These are phyloP conservation scores for Flammula alnicola DNA, from an alignment of 1,284 basidiomycete species.

Conservation along the genomic window DNA sequence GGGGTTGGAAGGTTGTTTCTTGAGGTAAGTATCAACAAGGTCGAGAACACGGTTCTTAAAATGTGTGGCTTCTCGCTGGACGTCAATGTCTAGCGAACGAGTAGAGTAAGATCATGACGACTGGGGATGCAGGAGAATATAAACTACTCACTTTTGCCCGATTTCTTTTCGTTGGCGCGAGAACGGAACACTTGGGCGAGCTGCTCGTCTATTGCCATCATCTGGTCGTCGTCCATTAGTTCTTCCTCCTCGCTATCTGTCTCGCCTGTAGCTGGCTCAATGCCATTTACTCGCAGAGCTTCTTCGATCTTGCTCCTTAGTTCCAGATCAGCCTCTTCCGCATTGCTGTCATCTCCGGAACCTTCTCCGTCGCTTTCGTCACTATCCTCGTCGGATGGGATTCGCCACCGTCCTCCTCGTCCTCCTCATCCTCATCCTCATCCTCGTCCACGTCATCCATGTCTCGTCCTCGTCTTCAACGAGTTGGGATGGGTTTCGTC, in stretches of 20 bases:
- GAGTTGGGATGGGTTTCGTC: conserved; percentile 65
- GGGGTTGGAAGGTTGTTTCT: conserved; percentile 73
- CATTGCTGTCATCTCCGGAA: conserved; percentile 51
- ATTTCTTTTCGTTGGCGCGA: conserved; percentile 64
- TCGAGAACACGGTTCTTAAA: conserved; percentile 97
- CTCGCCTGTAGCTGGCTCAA: conserved; percentile 58
- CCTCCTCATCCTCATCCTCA: conserved; percentile 15
- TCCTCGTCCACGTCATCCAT: conserved; percentile 43
- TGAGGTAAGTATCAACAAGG: conserved; percentile 84
- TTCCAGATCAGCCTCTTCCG: conserved; percentile 66
- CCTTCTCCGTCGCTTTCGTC: conserved; percentile 45
- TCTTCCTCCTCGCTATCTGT: conserved; percentile 68
- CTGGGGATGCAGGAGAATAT: conserved; percentile 2
- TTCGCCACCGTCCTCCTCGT: too few species aligned
- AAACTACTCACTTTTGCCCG: conserved; percentile 58
- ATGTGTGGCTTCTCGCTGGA: conserved; percentile 84
- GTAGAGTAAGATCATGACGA: conserved; percentile 9
- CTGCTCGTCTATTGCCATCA: conserved; percentile 95
- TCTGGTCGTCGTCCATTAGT: conserved; percentile 94
- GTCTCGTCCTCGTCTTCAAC: conserved; percentile 43
- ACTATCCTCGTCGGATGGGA: conserved; percentile 49
- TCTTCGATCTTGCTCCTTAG: conserved; percentile 80
- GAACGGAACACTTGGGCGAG: conserved; percentile 88
- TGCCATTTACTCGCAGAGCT: conserved; percentile 76
- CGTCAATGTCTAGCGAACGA: conserved; percentile 53